Conservation (phyloP, 1,284 basidiomycete genomes). For the Vanrija pseudolonga region DNA sequence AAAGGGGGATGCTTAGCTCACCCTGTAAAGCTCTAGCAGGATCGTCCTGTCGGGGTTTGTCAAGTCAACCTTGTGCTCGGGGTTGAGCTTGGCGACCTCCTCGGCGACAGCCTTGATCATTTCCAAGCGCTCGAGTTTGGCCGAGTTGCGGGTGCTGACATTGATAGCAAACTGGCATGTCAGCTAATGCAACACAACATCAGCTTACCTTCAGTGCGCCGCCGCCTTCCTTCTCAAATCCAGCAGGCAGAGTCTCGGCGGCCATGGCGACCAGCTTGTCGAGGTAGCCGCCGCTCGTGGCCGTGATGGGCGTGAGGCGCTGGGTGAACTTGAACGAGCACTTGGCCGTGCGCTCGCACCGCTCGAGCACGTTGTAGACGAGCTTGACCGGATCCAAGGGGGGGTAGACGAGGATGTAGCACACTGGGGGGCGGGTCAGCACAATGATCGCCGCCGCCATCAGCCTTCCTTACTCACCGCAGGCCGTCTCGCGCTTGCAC, state of each 20-base stretch:
- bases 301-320: constrained; percentile 35
- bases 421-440: constrained; percentile 20
- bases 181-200: not conserved
- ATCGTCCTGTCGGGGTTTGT: constrained; percentile 38
- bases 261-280: constrained; percentile 24
- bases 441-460: not conserved
- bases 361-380: constrained; percentile 33
- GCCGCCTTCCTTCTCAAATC: constrained; percentile 6
- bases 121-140: constrained; percentile 34
- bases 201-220: constrained; percentile 10
- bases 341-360: constrained; percentile 29
- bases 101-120: constrained; percentile 42
- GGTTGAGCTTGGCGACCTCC: constrained; percentile 26
- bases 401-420: constrained; percentile 25
- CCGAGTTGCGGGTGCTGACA: constrained; percentile 31
- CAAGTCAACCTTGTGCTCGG: constrained; percentile 38
- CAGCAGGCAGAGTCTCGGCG: constrained; percentile 6
- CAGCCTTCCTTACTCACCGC: constrained; percentile 21
- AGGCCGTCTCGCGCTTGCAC: constrained; percentile 23
- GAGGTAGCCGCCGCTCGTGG: constrained; percentile 22
- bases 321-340: constrained; percentile 38
- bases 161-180: constrained; percentile 35
- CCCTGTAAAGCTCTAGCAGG: constrained; percentile 38
- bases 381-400: constrained; percentile 22
- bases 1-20: constrained; percentile 6